Percentiles rank a stretch among this genome's conserved stretches.
Conservation (phyloP, 2,329 filamentous ascomycete genomes). For the Claviceps fusiformis region DNA sequence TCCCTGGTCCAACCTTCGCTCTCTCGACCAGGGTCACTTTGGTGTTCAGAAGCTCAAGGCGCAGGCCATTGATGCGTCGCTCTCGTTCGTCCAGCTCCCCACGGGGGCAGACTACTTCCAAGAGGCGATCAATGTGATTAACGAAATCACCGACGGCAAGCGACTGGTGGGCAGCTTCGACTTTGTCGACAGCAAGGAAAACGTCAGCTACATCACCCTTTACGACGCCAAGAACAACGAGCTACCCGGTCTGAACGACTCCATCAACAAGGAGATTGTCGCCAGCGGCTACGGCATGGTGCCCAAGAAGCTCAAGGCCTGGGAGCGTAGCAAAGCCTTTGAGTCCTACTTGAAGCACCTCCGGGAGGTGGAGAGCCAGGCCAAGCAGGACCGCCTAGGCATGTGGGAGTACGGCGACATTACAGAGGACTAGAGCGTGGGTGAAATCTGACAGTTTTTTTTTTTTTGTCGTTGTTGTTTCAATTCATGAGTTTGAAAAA, state of each 20-base stretch:
- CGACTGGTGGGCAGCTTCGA: conserved; percentile 86
- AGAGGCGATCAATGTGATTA: conserved; percentile 66
- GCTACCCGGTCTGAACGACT: conserved; percentile 50
- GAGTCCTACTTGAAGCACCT: conserved; percentile 58
- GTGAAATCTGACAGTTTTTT: background rate
- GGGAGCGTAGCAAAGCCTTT: conserved; percentile 64
- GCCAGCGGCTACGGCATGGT: conserved; percentile 80
- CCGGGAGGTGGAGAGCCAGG: conserved; percentile 59
- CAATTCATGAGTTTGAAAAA: too few relatives aligned
- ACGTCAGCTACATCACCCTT: conserved; percentile 72
- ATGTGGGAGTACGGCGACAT: conserved; percentile 99
- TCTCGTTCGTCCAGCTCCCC: conserved; percentile 84
- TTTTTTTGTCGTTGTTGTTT: background rate
- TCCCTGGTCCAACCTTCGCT: conserved; percentile 69
- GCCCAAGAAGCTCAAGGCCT: conserved; percentile 77
- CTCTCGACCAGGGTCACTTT: conserved; percentile 71
- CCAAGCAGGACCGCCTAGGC: conserved; percentile 67
- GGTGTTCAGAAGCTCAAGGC: conserved; percentile 66
- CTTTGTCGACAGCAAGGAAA: conserved; percentile 64
- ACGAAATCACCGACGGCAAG: conserved; percentile 59
- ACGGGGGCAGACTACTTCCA: conserved; percentile 66
- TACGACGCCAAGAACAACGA: conserved; percentile 59
- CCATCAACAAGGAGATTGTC: conserved; percentile 80
- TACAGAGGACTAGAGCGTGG: conserved; percentile 60
- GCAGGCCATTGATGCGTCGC: conserved; percentile 74